These are phyloP conservation scores for Multifurca ochricompacta DNA, from an alignment of 768 basidiomycete species.

Conservation along the genomic window DNA sequence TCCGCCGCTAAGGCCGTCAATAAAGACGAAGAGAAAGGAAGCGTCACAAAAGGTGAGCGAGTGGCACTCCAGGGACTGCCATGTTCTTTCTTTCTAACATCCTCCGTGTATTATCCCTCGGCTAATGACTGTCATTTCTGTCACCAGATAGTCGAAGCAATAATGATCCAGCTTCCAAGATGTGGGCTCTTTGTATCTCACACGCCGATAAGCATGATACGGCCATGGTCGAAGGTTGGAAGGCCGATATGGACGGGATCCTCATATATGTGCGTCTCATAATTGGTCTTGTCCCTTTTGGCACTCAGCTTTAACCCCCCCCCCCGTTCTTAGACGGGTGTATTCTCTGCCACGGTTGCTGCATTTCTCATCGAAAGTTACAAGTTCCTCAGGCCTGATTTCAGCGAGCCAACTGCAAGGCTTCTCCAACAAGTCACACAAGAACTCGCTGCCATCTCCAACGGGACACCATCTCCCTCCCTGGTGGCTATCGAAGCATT, in stretches of 20 bases:
- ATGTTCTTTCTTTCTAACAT: neutral
- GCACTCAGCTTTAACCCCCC: neutral
- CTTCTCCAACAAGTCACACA: neutral
- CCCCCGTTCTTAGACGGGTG: neutral
- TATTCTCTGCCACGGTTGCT: slow-evolving; percentile 10
- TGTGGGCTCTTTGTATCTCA: slow-evolving; percentile 1
- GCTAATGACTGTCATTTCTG: neutral
- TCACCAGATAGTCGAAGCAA: neutral
- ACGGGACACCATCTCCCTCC: neutral
- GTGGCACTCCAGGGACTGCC: too few species aligned
- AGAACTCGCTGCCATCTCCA: slow-evolving; percentile 2
- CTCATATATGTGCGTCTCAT: neutral
- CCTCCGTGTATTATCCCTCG: neutral
- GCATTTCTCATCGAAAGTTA: slow-evolving; percentile 13
- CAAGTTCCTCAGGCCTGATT: slow-evolving; percentile 5
- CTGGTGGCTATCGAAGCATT: neutral
- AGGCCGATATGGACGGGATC: slow-evolving; percentile 8
- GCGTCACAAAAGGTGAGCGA: neutral
- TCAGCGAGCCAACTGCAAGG: neutral
- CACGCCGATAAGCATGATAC: neutral
- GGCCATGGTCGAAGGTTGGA: neutral
- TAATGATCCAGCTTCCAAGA: neutral
- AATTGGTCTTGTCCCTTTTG: neutral
- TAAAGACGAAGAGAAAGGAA: neutral
- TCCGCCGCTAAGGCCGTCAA: neutral